Evolutionary conservation across 208 protist species (phyloP), one percentile per base, ranked within the genome.

Genomic region (Leishmania arabica): DNA sequence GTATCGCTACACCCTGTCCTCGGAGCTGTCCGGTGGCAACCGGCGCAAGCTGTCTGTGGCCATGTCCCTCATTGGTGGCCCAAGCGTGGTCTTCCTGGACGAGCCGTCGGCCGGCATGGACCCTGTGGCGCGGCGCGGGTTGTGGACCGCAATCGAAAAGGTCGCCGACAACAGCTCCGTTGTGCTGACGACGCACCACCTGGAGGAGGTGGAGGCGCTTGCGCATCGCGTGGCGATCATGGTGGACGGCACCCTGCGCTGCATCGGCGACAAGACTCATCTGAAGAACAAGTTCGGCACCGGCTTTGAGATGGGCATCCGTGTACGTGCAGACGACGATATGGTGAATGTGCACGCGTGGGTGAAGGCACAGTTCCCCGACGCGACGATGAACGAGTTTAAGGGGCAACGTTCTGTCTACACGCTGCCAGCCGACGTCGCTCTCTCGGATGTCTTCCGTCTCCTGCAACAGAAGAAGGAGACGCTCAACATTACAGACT

Each of bases 151-250:
- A 13, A 95, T 92, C 71, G 89, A 93, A 71, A 79, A 80, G 84
- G 92, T 89, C 19, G 70, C 91, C 0, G 58, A 89, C 54, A 87
- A 91, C 84, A 92, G 91, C 83, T 90, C 93, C 34, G 86, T 96
- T 6, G 89, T 96, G 78, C 82, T 99, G 74, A 98, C 97, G 71
- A 98, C 97, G 68, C 97, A 99, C 80, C 95, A 98, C 76, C 89
- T 99, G 88, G 95, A 98, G 79, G 97, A 99, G 91, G 91, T 94
- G 80, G 95, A 98, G 84, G 94, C 94, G 8, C 83, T 99, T 11
- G 91, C 91, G 40, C 62, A 88, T 73, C 78, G 84, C 53, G 82
- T 97, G 15, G 93, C 89, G 8, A 97, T 98, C 54, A 97, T 98
- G 91, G 87, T 88, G 15, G 85, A 90, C 58, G 96, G 96, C 49